Conservation (phyloP, 2,329 filamentous ascomycete genomes). For the Aureobasidium uvarum region DNA sequence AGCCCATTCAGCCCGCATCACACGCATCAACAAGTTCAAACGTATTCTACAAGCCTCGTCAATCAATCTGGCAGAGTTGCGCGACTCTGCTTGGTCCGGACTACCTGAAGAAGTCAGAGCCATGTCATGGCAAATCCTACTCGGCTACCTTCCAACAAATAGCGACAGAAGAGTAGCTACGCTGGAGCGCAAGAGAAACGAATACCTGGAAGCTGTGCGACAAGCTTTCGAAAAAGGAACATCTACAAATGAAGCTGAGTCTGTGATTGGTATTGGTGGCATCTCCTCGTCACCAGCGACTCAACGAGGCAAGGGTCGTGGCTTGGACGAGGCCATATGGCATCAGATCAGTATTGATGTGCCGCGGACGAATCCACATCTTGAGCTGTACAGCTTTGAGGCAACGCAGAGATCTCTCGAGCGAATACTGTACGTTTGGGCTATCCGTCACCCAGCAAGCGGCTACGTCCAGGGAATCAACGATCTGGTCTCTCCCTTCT, state of each 20-base stretch:
- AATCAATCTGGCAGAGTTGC: constrained; percentile 78
- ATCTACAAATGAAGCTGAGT: constrained; percentile 40
- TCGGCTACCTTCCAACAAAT: constrained; percentile 95
- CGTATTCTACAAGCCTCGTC: constrained; percentile 88
- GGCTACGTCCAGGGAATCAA: constrained; percentile 99
- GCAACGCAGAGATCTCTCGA: constrained; percentile 93
- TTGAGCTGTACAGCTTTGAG: constrained; percentile 92
- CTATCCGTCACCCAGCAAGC: constrained; percentile 92
- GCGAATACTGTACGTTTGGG: constrained; percentile 95
- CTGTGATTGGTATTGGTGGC: constrained; percentile 56
- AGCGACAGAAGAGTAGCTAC: constrained; percentile 88
- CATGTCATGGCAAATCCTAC: constrained; percentile 97
- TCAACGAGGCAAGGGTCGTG: constrained; percentile 64
- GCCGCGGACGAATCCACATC: constrained; percentile 91
- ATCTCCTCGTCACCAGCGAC: constrained; percentile 42
- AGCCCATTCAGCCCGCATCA: constrained; percentile 80
- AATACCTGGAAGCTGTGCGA: constrained; percentile 88
- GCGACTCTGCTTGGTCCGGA: constrained; percentile 88
- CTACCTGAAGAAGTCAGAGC: constrained; percentile 92
- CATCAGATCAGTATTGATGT: constrained; percentile 99
- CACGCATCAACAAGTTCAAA: constrained; percentile 98
- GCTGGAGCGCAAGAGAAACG: constrained; percentile 89
- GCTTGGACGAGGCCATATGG: constrained; percentile 96
- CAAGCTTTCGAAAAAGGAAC: constrained; percentile 61
- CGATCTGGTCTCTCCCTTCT: constrained; percentile 95